Conservation (phyloP, 202 grass and related monocot species). For the Musa balbisiana region DNA sequence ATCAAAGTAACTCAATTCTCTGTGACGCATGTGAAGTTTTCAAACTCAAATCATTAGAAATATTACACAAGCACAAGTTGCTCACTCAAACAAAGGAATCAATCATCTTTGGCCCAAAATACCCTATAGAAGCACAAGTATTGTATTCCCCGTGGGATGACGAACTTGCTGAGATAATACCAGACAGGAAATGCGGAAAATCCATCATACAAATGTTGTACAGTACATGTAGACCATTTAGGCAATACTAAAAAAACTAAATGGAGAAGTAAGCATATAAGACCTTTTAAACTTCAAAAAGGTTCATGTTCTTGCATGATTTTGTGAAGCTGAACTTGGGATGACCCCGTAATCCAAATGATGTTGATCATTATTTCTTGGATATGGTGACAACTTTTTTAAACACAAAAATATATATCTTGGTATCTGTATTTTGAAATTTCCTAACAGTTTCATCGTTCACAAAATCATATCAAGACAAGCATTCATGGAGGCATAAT, state of each 20-base stretch:
- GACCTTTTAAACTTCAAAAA: neutral
- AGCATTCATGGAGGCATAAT: neutral
- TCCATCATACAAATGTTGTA: neutral
- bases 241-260: too few relatives aligned
- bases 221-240: neutral
- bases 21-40: neutral
- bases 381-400: too few relatives aligned
- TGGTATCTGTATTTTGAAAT: neutral
- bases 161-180: neutral
- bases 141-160: neutral
- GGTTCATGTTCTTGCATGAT: neutral
- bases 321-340: neutral
- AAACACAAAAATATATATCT: neutral
- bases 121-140: neutral
- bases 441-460: neutral
- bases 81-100: neutral
- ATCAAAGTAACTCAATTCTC: neutral
- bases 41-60: neutral
- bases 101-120: neutral
- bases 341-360: neutral
- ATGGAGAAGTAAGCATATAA: too few relatives aligned
- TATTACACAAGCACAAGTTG: neutral
- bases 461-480: neutral
- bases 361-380: neutral
- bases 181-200: neutral